These are phyloP conservation scores for Penicillium palitans DNA, from an alignment of 2,329 filamentous ascomycete species.

Conservation along the genomic window DNA sequence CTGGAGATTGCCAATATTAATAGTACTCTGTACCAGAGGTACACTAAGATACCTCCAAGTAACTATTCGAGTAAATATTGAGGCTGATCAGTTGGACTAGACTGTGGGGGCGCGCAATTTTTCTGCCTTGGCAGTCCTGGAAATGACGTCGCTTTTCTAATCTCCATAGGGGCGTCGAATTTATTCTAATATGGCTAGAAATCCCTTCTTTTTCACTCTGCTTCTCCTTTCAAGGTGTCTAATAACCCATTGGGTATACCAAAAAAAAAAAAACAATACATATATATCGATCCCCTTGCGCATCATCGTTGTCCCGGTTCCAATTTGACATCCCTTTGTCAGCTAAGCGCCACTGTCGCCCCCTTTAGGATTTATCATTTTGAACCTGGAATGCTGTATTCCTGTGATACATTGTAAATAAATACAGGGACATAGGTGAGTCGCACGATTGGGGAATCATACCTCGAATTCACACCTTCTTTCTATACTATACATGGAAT, in stretches of 20 bases:
- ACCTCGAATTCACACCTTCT: neutral
- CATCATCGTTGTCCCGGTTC: slow-evolving; percentile 1
- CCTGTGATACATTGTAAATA: slow-evolving; percentile 1
- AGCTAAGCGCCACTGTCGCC: slow-evolving; percentile 4
- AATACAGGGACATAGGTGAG: slow-evolving; percentile 6
- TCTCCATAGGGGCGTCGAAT: neutral
- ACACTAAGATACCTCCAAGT: neutral
- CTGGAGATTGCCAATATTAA: neutral
- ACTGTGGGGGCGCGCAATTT: neutral
- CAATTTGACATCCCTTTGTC: neutral
- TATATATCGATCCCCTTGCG: neutral
- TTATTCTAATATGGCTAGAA: neutral
- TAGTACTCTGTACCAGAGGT: neutral
- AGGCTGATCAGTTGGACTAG: neutral
- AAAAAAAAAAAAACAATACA: neutral
- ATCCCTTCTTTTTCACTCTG: neutral
- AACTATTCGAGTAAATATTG: neutral
- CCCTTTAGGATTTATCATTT: neutral
- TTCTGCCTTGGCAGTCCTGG: slow-evolving; percentile 4
- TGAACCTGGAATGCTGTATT: slow-evolving; percentile 1
- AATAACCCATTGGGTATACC: neutral
- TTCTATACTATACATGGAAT: neutral
- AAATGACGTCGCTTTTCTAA: slow-evolving; percentile 1
- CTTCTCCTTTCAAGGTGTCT: neutral
- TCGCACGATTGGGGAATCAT: neutral